Conservation (phyloP, 441 rosid species). For the Mallotus repandus region DNA sequence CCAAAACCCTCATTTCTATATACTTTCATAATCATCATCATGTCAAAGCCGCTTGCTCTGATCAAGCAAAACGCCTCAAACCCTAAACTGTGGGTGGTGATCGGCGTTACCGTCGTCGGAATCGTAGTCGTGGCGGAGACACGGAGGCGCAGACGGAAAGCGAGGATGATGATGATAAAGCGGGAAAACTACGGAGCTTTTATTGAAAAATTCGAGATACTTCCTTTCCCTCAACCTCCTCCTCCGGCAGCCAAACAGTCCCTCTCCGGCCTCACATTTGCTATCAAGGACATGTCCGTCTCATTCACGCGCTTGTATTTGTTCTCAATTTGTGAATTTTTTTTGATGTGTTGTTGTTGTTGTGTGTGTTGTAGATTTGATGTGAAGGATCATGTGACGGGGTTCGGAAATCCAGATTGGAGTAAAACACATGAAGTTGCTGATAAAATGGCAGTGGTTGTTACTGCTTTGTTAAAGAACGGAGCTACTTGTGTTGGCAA, state of each 20-base stretch:
- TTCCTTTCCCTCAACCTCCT: slow-evolving; percentile 80
- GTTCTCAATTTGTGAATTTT: too few species aligned
- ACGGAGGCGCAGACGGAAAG: slow-evolving; percentile 45
- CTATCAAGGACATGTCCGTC: slow-evolving; percentile 70
- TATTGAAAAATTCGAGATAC: slow-evolving; percentile 60
- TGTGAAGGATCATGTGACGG: slow-evolving; percentile 68
- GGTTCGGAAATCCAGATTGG: slow-evolving; percentile 91
- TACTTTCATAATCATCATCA: neutral
- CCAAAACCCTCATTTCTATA: slow-evolving; percentile 25
- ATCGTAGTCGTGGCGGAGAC: slow-evolving; percentile 60
- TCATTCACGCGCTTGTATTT: neutral
- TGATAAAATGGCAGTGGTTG: slow-evolving; percentile 67
- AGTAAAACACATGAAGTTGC: slow-evolving; percentile 69
- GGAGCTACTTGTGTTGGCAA: slow-evolving; percentile 95
- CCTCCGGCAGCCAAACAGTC: slow-evolving; percentile 80
- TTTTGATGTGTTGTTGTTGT: neutral
- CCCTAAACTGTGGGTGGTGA: slow-evolving; percentile 72
- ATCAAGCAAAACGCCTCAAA: slow-evolving; percentile 52
- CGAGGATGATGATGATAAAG: slow-evolving; percentile 17
- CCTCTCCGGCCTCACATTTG: slow-evolving; percentile 75
- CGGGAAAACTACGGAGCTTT: slow-evolving; percentile 74
- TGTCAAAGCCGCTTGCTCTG: slow-evolving; percentile 47
- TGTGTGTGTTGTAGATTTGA: slow-evolving; percentile 60
- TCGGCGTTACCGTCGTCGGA: slow-evolving; percentile 79
- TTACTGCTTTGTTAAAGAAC: slow-evolving; percentile 64